Conservation (phyloP, 176 grass and related monocot genomes). For the Avena eriantha region DNA sequence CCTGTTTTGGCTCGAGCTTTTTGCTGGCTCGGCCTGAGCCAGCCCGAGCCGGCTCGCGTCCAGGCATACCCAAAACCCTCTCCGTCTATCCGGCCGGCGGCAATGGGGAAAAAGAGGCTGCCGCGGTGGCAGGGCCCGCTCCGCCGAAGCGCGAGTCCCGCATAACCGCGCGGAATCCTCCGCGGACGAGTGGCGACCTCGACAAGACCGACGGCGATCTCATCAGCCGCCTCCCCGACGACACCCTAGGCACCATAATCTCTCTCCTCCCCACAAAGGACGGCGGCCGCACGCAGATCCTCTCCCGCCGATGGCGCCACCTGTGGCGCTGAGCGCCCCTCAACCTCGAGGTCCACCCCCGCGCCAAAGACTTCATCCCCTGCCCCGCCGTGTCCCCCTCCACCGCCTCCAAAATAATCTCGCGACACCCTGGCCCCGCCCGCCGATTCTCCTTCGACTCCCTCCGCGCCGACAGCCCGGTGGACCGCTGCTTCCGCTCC, state of each 20-base stretch:
- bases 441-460: neutral
- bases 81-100: too few species aligned
- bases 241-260: neutral
- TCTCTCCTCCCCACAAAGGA: neutral
- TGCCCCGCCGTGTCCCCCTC: neutral
- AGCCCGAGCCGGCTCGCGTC: too few species aligned
- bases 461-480: too few species aligned
- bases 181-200: neutral
- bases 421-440: neutral
- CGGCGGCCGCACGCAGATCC: neutral
- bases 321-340: neutral
- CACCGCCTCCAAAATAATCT: neutral
- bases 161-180: neutral
- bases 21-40: too few species aligned
- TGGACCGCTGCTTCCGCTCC: too few species aligned
- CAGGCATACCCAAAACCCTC: too few species aligned
- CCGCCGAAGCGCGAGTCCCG: neutral
- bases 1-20: too few species aligned
- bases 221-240: neutral
- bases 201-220: neutral
- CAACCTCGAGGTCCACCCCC: neutral
- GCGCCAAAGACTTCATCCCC: neutral
- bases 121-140: too few species aligned
- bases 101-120: too few species aligned
- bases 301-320: conserved; percentile 4